Conservation (phyloP, 371 early-diverging fungal species). For the Basidiobolus heterosporus region DNA sequence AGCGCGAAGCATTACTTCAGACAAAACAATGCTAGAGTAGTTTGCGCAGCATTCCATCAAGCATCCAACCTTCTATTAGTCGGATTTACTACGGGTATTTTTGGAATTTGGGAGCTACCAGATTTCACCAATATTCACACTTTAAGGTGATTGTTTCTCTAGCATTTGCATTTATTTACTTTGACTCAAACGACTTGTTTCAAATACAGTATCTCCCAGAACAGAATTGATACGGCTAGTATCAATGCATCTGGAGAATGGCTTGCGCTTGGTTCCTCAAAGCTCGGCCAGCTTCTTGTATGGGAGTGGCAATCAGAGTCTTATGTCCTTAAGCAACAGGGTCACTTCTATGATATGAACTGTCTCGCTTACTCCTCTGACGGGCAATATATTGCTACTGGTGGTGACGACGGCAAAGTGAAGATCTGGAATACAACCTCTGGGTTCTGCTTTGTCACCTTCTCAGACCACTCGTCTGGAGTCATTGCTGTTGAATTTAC, state of each 20-base stretch:
- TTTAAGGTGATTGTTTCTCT: constrained; percentile 41
- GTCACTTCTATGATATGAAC: constrained; percentile 87
- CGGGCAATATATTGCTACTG: constrained; percentile 88
- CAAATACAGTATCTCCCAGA: constrained; percentile 69
- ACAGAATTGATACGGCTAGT: constrained; percentile 71
- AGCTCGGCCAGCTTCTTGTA: constrained; percentile 86
- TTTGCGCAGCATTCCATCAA: constrained; percentile 63
- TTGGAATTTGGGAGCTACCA: constrained; percentile 94
- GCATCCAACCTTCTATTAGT: constrained; percentile 61
- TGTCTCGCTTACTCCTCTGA: constrained; percentile 76
- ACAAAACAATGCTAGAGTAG: constrained; percentile 52
- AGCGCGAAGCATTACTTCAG: constrained; percentile 49
- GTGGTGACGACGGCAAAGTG: constrained; percentile 92
- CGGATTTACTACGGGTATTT: constrained; percentile 83
- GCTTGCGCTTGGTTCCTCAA: constrained; percentile 86
- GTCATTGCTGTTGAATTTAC: constrained; percentile 80
- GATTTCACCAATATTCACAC: constrained; percentile 73
- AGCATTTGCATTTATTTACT: background rate
- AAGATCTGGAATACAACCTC: constrained; percentile 91
- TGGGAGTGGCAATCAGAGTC: constrained; percentile 99
- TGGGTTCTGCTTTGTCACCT: constrained; percentile 95
- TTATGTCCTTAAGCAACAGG: constrained; percentile 94
- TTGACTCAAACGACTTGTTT: background rate
- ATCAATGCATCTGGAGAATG: constrained; percentile 89
- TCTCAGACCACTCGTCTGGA: constrained; percentile 75